phyloP scores from a whole-genome alignment of 1,284 basidiomycete species.

The Thelephora terrestris region DNA sequence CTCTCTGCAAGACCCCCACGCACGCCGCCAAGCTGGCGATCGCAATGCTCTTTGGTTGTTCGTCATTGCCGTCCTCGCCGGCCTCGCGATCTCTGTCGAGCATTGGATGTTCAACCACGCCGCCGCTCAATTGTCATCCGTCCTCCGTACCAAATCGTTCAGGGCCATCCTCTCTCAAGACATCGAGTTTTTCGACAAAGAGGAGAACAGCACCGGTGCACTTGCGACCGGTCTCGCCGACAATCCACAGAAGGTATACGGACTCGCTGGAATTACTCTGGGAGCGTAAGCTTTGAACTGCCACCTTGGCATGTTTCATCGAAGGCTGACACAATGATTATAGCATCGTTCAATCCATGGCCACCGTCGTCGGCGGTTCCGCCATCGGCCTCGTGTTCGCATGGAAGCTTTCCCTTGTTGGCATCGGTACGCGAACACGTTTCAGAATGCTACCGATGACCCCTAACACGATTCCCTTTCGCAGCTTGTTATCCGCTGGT shows the following conservation, averaged over 20 bases:
- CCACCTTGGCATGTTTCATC: neutral
- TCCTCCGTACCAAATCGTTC: slow-evolving; percentile 64
- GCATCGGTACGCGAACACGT: slow-evolving; percentile 39
- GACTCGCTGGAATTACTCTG: slow-evolving; percentile 83
- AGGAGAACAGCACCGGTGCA: slow-evolving; percentile 76
- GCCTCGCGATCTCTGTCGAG: slow-evolving; percentile 50
- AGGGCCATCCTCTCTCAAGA: slow-evolving; percentile 77
- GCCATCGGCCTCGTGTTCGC: slow-evolving; percentile 74
- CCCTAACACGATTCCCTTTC: slow-evolving; percentile 6
- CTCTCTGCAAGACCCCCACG: slow-evolving; percentile 30
- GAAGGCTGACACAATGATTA: neutral
- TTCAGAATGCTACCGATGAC: slow-evolving; percentile 11
- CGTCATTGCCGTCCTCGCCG: slow-evolving; percentile 68
- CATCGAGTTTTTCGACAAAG: slow-evolving; percentile 78
- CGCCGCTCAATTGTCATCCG: slow-evolving; percentile 58
- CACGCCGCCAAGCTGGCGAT: slow-evolving; percentile 47
- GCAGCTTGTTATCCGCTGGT: slow-evolving; percentile 78
- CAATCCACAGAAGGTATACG: slow-evolving; percentile 87
- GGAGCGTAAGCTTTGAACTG: slow-evolving; percentile 42
- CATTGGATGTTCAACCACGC: slow-evolving; percentile 59
- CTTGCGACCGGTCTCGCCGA: slow-evolving; percentile 79
- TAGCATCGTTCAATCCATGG: slow-evolving; percentile 71
- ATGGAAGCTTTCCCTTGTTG: slow-evolving; percentile 74
- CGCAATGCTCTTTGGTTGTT: slow-evolving; percentile 75
- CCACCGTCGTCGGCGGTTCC: slow-evolving; percentile 69